Evolutionary conservation across 257 asterid species (phyloP).

Genomic region (Haberlea rhodopensis): DNA sequence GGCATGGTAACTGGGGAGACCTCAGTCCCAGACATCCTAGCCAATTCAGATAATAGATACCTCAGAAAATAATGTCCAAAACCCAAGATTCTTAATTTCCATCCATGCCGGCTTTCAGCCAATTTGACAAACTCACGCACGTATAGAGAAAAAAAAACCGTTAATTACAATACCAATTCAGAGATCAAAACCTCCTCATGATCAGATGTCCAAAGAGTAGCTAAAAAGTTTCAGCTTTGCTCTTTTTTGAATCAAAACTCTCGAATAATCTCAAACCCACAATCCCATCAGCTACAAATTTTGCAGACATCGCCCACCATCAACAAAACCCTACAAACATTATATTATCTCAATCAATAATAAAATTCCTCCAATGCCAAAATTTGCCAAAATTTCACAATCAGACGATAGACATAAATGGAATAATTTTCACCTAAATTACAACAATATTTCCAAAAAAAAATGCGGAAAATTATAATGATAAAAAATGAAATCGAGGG

Average conservation of each 20-base stretch:
- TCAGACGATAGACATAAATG: background rate
- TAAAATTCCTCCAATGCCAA: background rate
- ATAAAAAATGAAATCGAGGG: no score
- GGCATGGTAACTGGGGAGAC: conserved; percentile 3
- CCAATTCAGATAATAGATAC: background rate
- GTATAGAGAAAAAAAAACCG: background rate
- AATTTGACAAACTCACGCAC: background rate
- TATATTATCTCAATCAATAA: background rate
- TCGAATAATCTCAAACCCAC: background rate
- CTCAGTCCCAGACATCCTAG: conserved; percentile 1
- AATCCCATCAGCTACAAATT: no score
- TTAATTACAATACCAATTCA: background rate
- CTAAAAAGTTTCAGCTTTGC: background rate
- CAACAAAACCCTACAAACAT: background rate
- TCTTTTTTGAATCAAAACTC: background rate
- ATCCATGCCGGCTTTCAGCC: background rate
- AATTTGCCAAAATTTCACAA: background rate
- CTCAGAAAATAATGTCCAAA: background rate
- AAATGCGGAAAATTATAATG: no score
- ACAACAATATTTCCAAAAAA: no score
- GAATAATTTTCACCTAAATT: no score
- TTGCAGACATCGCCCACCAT: background rate
- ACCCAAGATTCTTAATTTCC: background rate
- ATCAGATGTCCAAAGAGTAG: background rate
- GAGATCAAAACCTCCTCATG: background rate